Conservation (phyloP, 1,284 basidiomycete species). For the Sparassis latifolia region DNA sequence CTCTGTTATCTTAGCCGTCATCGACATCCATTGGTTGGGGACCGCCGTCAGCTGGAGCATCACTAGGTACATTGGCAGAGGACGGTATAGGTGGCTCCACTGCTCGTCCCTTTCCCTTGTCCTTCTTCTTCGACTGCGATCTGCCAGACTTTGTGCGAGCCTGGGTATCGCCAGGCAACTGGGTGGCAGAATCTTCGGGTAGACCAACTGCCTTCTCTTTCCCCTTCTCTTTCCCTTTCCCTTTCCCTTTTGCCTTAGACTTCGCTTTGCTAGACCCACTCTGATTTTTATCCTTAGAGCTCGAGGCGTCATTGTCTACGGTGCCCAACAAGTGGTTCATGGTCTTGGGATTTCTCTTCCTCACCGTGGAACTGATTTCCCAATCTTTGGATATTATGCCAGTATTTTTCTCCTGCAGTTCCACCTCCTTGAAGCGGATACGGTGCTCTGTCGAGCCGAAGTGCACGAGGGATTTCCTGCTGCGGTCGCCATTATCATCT, state of each 20-base stretch:
- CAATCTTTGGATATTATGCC: not conserved
- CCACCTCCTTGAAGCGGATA: slow-evolving; percentile 58
- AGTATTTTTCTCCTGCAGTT: slow-evolving; percentile 37
- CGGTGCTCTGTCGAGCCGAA: slow-evolving; percentile 54
- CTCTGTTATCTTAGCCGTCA: no score
- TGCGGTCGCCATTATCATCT: slow-evolving; percentile 29
- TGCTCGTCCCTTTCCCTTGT: not conserved
- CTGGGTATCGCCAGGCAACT: not conserved
- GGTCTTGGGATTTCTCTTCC: slow-evolving; percentile 2
- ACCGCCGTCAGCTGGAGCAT: not conserved
- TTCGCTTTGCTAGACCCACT: not conserved
- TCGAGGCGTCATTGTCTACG: not conserved
- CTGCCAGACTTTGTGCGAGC: not conserved
- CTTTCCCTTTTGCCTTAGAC: slow-evolving; percentile 4
- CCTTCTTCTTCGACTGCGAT: no score
- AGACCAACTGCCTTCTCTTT: not conserved
- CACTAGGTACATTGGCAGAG: not conserved
- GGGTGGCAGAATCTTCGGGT: slow-evolving; percentile 1
- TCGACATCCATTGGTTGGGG: not conserved
- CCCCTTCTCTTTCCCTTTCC: slow-evolving; percentile 9
- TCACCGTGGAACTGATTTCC: slow-evolving; percentile 7
- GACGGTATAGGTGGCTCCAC: not conserved
- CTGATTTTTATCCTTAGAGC: slow-evolving; percentile 1
- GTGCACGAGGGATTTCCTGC: slow-evolving; percentile 43
- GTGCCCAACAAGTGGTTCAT: slow-evolving; percentile 4